phyloP scores from a whole-genome alignment of 106 monocot species.

The Dendrobium nobile region DNA sequence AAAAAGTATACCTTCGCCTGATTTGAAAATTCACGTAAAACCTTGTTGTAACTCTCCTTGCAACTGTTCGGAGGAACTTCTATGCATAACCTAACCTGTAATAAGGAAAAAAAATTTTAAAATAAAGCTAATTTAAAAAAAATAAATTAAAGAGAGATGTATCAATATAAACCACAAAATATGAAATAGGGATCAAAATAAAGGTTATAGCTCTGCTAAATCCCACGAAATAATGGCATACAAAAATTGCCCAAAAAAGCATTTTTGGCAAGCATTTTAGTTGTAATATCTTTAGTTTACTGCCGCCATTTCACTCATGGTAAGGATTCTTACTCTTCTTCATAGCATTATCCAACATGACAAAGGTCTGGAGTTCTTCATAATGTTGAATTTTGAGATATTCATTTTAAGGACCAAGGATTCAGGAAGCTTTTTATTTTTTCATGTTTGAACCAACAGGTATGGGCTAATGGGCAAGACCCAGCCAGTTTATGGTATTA shows the following conservation, averaged over 20 bases:
- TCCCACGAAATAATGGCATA: background rate
- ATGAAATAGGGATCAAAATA: background rate
- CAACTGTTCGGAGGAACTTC: conserved; percentile 69
- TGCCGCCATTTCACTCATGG: background rate
- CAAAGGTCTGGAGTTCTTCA: background rate
- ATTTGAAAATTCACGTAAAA: conserved; percentile 59
- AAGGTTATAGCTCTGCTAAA: background rate
- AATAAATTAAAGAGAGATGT: background rate
- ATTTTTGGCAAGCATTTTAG: background rate
- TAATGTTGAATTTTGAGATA: background rate
- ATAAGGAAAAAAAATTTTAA: background rate
- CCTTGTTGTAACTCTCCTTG: conserved; percentile 53
- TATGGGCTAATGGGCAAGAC: no score
- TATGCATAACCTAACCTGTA: conserved; percentile 71
- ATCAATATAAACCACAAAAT: background rate
- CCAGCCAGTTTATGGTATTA: no score
- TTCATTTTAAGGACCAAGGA: background rate
- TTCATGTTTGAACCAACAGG: no score
- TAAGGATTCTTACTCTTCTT: background rate
- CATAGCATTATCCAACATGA: background rate
- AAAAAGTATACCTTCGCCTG: conserved; percentile 53
- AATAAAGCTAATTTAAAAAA: no score
- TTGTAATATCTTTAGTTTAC: background rate
- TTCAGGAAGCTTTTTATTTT: no score
- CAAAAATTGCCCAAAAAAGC: background rate